Percentiles rank a stretch among this genome's conserved stretches.
phyloP scores from a whole-genome alignment of 2,329 filamentous ascomycete species.

The Aspergillus cejpii region DNA sequence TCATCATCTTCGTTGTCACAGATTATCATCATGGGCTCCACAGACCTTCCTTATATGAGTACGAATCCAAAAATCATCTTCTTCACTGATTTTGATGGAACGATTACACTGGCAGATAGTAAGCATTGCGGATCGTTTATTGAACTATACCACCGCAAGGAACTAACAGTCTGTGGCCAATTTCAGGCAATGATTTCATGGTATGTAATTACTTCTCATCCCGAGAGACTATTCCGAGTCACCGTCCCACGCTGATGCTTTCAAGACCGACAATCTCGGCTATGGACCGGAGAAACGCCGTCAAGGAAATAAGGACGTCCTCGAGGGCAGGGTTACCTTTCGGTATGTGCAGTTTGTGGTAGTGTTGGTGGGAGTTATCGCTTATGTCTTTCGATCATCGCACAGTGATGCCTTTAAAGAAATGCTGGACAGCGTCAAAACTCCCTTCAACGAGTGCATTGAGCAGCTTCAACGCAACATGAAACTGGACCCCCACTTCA shows the following conservation, averaged over 20 bases:
- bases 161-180: slow-evolving; percentile 7
- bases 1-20: not conserved
- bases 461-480: slow-evolving; percentile 72
- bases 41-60: slow-evolving; percentile 37
- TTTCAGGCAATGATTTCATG: slow-evolving; percentile 58
- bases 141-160: slow-evolving; percentile 1
- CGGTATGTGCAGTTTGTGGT: slow-evolving; percentile 42
- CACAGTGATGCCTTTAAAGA: slow-evolving; percentile 69
- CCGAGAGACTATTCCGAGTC: not conserved
- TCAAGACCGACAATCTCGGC: slow-evolving; percentile 84
- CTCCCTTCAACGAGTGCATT: slow-evolving; percentile 76
- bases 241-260: slow-evolving; percentile 42
- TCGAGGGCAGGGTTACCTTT: slow-evolving; percentile 65
- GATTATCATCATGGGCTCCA: slow-evolving; percentile 26
- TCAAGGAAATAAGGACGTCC: slow-evolving; percentile 68
- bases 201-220: slow-evolving; percentile 31
- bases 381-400: slow-evolving; percentile 5
- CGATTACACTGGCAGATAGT: slow-evolving; percentile 71
- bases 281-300: slow-evolving; percentile 67
- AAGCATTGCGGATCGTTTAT: slow-evolving; percentile 23
- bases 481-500: slow-evolving; percentile 80
- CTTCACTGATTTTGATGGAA: slow-evolving; percentile 98
- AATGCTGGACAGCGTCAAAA: slow-evolving; percentile 83
- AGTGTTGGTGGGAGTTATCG: not conserved
- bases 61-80: slow-evolving; percentile 83